These are phyloP conservation scores for Amanita inopinata DNA, from an alignment of 768 basidiomycete genomes.

Conservation along the genomic window DNA sequence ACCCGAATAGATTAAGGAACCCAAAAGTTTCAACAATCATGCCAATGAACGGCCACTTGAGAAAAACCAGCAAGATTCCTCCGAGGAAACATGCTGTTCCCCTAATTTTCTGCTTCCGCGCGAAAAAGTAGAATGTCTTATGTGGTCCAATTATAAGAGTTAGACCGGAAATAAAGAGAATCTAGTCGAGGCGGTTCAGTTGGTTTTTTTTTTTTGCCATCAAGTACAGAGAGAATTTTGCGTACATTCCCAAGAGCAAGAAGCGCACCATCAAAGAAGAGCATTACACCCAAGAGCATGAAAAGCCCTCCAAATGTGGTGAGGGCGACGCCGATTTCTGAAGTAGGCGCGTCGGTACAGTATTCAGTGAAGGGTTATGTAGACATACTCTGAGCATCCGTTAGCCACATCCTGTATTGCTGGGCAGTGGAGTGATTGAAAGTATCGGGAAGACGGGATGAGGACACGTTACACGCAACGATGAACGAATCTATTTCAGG, in stretches of 20 bases:
- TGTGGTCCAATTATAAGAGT: constrained; percentile 95
- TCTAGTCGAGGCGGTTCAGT: too few species aligned
- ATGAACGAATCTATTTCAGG: not conserved
- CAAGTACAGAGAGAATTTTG: not conserved
- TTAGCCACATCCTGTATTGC: constrained; percentile 49
- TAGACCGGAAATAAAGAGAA: constrained; percentile 89
- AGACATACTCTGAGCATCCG: constrained; percentile 53
- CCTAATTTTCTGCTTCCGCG: constrained; percentile 87
- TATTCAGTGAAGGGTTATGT: not conserved
- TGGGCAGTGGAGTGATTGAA: too few species aligned
- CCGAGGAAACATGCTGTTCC: constrained; percentile 85
- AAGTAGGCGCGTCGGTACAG: constrained; percentile 5
- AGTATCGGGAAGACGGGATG: constrained; percentile 1
- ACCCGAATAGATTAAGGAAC: constrained; percentile 98
- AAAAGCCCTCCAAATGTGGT: constrained; percentile 93
- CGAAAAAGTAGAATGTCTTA: constrained; percentile 98
- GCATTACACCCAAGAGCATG: constrained; percentile 92
- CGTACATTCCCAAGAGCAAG: constrained; percentile 92
- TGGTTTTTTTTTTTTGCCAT: not conserved
- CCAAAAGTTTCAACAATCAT: constrained; percentile 93
- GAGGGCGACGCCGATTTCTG: constrained; percentile 94
- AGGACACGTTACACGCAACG: constrained; percentile 8
- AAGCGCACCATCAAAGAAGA: constrained; percentile 94
- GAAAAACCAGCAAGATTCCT: constrained; percentile 86
- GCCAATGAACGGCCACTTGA: constrained; percentile 92